These are phyloP conservation scores for Didymosphaeria variabile DNA, from an alignment of 2,329 filamentous ascomycete genomes.

Conservation along the genomic window DNA sequence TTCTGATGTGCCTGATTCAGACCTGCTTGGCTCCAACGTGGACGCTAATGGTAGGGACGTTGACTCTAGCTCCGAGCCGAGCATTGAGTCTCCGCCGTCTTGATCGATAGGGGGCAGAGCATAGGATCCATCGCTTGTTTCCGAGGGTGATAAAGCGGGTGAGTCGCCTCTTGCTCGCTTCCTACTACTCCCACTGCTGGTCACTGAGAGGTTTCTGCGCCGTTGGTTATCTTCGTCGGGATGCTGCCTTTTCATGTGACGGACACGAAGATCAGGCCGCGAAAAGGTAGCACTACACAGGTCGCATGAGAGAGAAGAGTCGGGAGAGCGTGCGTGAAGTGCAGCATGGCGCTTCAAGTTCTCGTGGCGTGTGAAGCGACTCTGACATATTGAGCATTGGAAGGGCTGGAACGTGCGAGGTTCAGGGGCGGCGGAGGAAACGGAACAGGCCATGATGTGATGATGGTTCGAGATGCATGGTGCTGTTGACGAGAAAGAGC, in stretches of 20 bases:
- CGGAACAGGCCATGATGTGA: conserved; percentile 14
- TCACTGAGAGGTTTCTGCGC: conserved; percentile 16
- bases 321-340: conserved; percentile 24
- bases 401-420: conserved; percentile 27
- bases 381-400: conserved; percentile 29
- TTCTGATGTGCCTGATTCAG: conserved; percentile 3
- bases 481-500: not conserved
- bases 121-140: not conserved
- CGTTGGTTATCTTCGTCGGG: conserved; percentile 18
- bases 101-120: not conserved
- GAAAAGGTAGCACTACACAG: conserved; percentile 30
- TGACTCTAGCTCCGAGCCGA: not conserved
- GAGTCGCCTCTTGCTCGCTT: conserved; percentile 10
- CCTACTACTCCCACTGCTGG: conserved; percentile 7
- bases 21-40: not conserved
- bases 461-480: conserved; percentile 6
- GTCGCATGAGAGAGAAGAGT: conserved; percentile 25
- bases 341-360: conserved; percentile 33
- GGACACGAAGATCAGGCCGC: conserved; percentile 29
- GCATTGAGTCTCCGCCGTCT: not conserved
- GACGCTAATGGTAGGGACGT: conserved; percentile 1
- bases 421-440: conserved; percentile 1
- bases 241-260: conserved; percentile 32
- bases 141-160: conserved; percentile 5
- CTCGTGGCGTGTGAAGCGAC: conserved; percentile 34